These are phyloP conservation scores for Annona squamosa DNA, from an alignment of 164 flowering plant genomes.

Conservation along the genomic window DNA sequence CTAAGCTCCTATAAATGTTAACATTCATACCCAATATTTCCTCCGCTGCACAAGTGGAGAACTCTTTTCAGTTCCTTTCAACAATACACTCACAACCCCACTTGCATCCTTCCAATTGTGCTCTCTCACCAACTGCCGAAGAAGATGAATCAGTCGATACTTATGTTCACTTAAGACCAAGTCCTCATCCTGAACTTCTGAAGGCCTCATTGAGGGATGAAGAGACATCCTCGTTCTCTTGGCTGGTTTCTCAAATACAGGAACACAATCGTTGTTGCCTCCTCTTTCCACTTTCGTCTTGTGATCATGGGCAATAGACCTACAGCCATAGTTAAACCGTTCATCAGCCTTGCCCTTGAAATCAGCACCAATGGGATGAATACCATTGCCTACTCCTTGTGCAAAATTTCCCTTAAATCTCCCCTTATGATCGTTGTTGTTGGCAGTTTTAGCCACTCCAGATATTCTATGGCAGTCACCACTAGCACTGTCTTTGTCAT, in stretches of 20 bases:
- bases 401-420: too few species aligned
- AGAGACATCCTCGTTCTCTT: constrained; percentile 12
- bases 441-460: too few species aligned
- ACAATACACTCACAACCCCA: constrained; percentile 44
- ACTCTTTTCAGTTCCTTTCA: constrained; percentile 37
- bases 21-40: constrained; percentile 46
- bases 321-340: too few species aligned
- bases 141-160: constrained; percentile 22
- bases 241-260: not conserved
- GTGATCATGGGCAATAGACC: not conserved
- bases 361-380: too few species aligned
- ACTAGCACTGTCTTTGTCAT: not conserved
- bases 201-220: constrained; percentile 27
- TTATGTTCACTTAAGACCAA: constrained; percentile 30
- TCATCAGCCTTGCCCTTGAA: too few species aligned
- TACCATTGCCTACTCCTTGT: too few species aligned
- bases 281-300: constrained; percentile 2
- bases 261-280: not conserved
- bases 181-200: constrained; percentile 22
- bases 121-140: constrained; percentile 31
- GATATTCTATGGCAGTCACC: too few species aligned
- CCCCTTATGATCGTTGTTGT: too few species aligned
- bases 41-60: constrained; percentile 27
- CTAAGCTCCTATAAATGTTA: not conserved
- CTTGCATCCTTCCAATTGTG: constrained; percentile 62